Percentiles rank a stretch among this genome's conserved stretches.
These are phyloP conservation scores for Aspergillus tubingensis DNA, from an alignment of 2,329 filamentous ascomycete genomes.

Conservation along the genomic window DNA sequence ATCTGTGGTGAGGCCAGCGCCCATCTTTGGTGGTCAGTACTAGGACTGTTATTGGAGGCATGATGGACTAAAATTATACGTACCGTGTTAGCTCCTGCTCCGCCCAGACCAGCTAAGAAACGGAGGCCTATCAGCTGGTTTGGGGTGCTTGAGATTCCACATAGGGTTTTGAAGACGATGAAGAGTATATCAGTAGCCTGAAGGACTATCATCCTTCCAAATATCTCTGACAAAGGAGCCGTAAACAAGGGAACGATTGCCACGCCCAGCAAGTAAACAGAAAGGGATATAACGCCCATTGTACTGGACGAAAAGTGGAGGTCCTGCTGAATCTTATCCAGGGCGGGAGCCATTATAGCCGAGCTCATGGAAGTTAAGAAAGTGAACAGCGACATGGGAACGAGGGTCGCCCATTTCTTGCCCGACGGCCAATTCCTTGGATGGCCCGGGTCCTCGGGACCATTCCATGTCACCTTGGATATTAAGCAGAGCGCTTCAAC, in stretches of 20 bases:
- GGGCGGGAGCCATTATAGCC: constrained; percentile 58
- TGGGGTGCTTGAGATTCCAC: constrained; percentile 56
- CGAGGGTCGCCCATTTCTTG: constrained; percentile 60
- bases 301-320: constrained; percentile 53
- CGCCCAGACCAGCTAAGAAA: constrained; percentile 61
- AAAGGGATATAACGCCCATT: constrained; percentile 52
- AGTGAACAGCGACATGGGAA: constrained; percentile 59
- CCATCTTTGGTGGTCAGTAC: constrained; percentile 36
- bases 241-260: constrained; percentile 55
- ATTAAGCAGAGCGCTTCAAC: not conserved
- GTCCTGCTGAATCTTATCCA: constrained; percentile 55
- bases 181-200: constrained; percentile 58
- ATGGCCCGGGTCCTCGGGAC: constrained; percentile 52
- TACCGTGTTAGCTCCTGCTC: constrained; percentile 57
- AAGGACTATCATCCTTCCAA: constrained; percentile 56
- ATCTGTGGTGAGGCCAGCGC: constrained; percentile 56
- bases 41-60: not conserved
- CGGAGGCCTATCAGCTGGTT: constrained; percentile 59
- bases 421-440: constrained; percentile 57
- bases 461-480: constrained; percentile 49
- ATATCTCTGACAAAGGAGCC: constrained; percentile 58
- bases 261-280: constrained; percentile 58
- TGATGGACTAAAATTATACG: constrained; percentile 16
- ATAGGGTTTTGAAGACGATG: constrained; percentile 61
- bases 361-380: constrained; percentile 65